phyloP scores from a whole-genome alignment of 352 stramenopile genomes.

The Pythium volutum region DNA sequence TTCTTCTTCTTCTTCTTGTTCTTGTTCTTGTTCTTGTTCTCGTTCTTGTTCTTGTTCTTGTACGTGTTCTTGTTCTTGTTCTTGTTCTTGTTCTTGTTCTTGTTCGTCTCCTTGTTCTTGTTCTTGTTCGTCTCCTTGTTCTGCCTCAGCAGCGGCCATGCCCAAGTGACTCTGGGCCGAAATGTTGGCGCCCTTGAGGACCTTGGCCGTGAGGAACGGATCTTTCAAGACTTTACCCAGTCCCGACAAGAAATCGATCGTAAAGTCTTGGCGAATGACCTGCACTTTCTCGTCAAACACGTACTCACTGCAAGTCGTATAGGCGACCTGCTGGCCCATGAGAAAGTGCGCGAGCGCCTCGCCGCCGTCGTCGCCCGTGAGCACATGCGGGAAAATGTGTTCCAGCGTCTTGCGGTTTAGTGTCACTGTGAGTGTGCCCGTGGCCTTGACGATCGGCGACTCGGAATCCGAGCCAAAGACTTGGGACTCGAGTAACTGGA shows the following conservation, averaged over 20 bases:
- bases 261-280: constrained; percentile 49
- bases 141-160: neutral
- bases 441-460: constrained; percentile 49
- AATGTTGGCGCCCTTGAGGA: constrained; percentile 15
- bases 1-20: too few species aligned
- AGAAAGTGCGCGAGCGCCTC: constrained; percentile 56
- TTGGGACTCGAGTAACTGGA: constrained; percentile 32
- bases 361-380: constrained; percentile 23
- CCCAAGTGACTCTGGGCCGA: constrained; percentile 5
- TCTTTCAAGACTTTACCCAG: constrained; percentile 33
- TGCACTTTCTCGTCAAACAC: constrained; percentile 50
- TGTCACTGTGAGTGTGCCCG: constrained; percentile 36
- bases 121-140: constrained; percentile 4
- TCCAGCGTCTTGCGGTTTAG: constrained; percentile 58
- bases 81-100: neutral
- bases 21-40: too few species aligned
- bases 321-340: constrained; percentile 46
- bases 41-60: too few species aligned
- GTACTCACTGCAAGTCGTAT: constrained; percentile 53
- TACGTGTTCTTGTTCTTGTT: too few species aligned
- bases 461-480: constrained; percentile 42
- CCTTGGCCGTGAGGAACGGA: constrained; percentile 17
- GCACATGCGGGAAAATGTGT: constrained; percentile 60
- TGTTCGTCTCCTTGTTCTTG: too few species aligned
- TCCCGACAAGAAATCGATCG: constrained; percentile 55